These are phyloP conservation scores for Boletus rubroflammeus DNA, from an alignment of 768 basidiomycete species.

Conservation along the genomic window DNA sequence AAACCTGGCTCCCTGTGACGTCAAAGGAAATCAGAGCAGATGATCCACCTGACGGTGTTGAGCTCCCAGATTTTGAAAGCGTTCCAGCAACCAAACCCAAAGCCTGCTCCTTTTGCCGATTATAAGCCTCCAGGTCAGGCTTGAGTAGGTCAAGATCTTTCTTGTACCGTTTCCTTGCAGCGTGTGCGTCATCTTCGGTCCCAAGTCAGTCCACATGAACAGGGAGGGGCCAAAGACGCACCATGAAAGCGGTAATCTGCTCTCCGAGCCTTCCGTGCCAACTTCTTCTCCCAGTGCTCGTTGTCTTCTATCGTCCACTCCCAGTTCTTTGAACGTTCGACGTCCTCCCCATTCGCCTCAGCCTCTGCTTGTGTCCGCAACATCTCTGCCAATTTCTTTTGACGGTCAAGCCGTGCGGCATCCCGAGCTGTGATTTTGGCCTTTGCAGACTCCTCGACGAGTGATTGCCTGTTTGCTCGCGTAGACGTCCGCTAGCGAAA, in stretches of 20 bases:
- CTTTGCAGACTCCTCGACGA: conserved; percentile 81
- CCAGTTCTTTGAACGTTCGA: conserved; percentile 95
- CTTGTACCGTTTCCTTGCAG: conserved; percentile 86
- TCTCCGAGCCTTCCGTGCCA: conserved; percentile 74
- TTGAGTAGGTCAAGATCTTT: conserved; percentile 87
- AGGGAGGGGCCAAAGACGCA: conserved; percentile 33
- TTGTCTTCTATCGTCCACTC: conserved; percentile 46
- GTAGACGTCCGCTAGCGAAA: conserved; percentile 64
- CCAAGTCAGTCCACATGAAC: neutral
- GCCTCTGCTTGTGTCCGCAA: conserved; percentile 84
- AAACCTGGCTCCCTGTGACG: conserved; percentile 41
- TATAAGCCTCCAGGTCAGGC: conserved; percentile 84
- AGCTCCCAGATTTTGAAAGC: conserved; percentile 41
- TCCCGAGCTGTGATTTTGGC: conserved; percentile 77
- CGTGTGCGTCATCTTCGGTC: conserved; percentile 77
- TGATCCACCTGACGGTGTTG: conserved; percentile 29
- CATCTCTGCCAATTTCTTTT: conserved; percentile 85
- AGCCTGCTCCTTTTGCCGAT: conserved; percentile 83
- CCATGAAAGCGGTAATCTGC: conserved; percentile 92
- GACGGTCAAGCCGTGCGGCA: conserved; percentile 78
- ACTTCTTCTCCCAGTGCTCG: conserved; percentile 43
- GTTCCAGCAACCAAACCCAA: conserved; percentile 72
- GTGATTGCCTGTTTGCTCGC: conserved; percentile 78
- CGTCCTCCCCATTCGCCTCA: conserved; percentile 87
- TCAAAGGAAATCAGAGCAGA: conserved; percentile 49